A percentile compares a stretch with the other conserved stretches of the same genome.
phyloP scores from a whole-genome alignment of 2,329 filamentous ascomycete species.

The Beauveria scarabaeidicola region DNA sequence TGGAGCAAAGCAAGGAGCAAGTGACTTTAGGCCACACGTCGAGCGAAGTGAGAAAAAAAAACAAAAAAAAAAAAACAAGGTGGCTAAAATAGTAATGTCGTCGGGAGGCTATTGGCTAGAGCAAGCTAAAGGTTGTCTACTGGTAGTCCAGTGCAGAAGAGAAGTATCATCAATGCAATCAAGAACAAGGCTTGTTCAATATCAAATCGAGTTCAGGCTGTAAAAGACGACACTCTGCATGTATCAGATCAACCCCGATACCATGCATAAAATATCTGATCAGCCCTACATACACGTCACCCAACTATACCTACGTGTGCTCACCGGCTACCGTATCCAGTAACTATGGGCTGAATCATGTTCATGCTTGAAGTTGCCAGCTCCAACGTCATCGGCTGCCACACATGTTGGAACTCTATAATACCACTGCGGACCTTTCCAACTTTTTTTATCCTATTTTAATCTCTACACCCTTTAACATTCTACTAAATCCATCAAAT shows the following conservation, averaged over 20 bases:
- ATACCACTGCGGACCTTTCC: no score
- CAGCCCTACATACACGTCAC: not conserved
- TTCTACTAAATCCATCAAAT: not conserved
- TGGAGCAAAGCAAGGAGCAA: not conserved
- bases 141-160: no score
- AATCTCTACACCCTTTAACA: not conserved
- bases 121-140: no score
- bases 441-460: not conserved
- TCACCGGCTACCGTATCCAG: constrained; percentile 8
- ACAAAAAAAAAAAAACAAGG: not conserved
- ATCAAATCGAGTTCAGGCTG: no score
- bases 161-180: not conserved
- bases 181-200: not conserved
- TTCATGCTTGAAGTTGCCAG: not conserved
- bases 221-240: not conserved
- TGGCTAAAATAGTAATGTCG: not conserved
- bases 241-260: not conserved
- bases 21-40: not conserved
- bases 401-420: not conserved
- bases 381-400: constrained; percentile 2
- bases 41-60: not conserved
- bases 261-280: not conserved
- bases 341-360: not conserved
- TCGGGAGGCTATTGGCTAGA: not conserved
- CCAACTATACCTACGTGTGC: not conserved